Percentiles rank a stretch among this genome's conserved stretches.
These are phyloP conservation scores for Aspergillus texensis DNA, from an alignment of 2,329 filamentous ascomycete species.

Conservation along the genomic window DNA sequence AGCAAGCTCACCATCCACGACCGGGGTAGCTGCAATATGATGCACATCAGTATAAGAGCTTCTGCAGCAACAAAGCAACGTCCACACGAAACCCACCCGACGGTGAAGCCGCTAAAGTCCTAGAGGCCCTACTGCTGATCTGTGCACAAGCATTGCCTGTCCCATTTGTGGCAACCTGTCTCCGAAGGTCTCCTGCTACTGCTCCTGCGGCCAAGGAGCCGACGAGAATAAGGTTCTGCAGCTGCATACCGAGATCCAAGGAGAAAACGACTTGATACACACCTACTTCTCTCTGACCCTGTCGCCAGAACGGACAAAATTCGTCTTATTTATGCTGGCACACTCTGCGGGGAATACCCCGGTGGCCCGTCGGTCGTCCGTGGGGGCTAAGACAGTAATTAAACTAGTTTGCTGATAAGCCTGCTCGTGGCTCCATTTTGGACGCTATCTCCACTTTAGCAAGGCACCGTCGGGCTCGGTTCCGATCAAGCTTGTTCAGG, in stretches of 20 bases:
- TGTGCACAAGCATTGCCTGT: not conserved
- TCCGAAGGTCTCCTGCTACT: not conserved
- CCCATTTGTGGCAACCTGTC: not conserved
- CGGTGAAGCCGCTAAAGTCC: not conserved
- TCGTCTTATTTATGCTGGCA: not conserved
- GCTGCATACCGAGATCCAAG: not conserved
- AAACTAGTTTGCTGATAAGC: not conserved
- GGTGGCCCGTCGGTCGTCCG: not conserved
- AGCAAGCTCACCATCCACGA: not conserved
- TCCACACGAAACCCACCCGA: not conserved
- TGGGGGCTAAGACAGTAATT: not conserved
- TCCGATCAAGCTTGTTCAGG: not conserved
- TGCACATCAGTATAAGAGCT: not conserved
- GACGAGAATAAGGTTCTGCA: not conserved
- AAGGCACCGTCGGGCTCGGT: not conserved
- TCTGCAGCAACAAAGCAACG: not conserved
- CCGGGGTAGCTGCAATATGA: not conserved
- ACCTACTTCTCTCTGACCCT: not conserved
- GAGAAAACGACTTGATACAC: not conserved
- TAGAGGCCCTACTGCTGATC: not conserved
- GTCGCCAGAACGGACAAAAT: not conserved
- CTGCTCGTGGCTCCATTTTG: not conserved
- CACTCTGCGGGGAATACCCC: not conserved
- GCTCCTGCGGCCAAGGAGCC: not conserved
- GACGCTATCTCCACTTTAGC: not conserved